Percentiles rank a stretch among this genome's conserved stretches.
phyloP scores from a whole-genome alignment of 2,329 filamentous ascomycete genomes.

The Trichophyton equinum region DNA sequence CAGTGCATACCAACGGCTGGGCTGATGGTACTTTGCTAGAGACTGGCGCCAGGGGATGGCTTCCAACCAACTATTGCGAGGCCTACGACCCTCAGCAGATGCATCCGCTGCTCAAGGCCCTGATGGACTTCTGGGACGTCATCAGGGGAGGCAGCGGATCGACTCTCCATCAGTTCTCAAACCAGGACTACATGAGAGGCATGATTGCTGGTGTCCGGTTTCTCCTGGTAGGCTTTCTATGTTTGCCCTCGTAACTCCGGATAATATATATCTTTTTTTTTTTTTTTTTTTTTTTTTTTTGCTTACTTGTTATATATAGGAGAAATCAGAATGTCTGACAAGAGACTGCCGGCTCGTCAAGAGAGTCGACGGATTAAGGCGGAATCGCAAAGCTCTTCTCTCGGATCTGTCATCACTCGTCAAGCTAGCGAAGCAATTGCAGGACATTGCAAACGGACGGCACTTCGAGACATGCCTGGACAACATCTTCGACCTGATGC shows the following conservation, averaged over 20 bases:
- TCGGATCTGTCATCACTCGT: conserved; percentile 83
- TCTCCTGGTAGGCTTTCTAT: conserved; percentile 55
- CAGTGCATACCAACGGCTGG: conserved; percentile 96
- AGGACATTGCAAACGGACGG: conserved; percentile 52
- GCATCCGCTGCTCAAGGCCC: conserved; percentile 67
- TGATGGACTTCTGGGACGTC: conserved; percentile 87
- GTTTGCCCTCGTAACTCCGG: background rate
- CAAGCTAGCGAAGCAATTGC: conserved; percentile 73
- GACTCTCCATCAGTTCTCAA: conserved; percentile 66
- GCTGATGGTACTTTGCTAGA: conserved; percentile 84
- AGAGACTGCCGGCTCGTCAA: conserved; percentile 66
- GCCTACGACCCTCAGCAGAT: conserved; percentile 83
- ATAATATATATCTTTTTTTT: background rate
- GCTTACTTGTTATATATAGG: conserved; percentile 38
- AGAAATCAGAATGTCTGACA: conserved; percentile 77
- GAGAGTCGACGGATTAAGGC: conserved; percentile 60
- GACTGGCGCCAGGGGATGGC: conserved; percentile 80
- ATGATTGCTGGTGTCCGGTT: conserved; percentile 88
- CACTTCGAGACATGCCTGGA: conserved; percentile 30
- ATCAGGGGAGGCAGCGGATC: conserved; percentile 64
- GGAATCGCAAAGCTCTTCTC: conserved; percentile 72
- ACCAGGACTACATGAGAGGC: conserved; percentile 87
- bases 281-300: background rate
- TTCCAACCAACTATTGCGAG: conserved; percentile 97
- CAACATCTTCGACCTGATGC: conserved; percentile 72